Evolutionary conservation across 169 alveolate species (phyloP), one percentile per base, ranked within the genome.

Genomic region (Neospora caninum): DNA sequence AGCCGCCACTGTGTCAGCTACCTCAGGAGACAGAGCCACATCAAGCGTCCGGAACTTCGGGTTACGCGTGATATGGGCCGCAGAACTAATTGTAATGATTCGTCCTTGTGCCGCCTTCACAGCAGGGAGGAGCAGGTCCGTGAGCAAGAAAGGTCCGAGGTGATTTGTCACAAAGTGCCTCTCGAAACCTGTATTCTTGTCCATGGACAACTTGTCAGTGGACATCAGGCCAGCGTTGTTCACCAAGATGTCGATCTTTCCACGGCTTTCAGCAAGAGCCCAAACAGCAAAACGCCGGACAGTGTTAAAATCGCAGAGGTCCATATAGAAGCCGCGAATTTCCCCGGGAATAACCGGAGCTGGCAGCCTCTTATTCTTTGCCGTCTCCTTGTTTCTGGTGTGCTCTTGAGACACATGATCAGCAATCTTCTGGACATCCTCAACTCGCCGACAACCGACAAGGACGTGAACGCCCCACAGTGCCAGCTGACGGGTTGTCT

Each of bases 171-270:
- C 42, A n/a, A 73, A 73, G n/a, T 73, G 84, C 43, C 42, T 18
- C 43, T 73, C 84, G n/a, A 73, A 73, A 31, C 84, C 84, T 73
- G 84, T 73, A 34, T 36, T 73, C 84, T 31, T 34, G 43, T 73
- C 84, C 42, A 73, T 36, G 49, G 84, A 20, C 39, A 73, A 36
- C 39, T 36, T 31, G 39, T 73, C 84, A 9, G 84, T 73, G 9
- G 84, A 73, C 45, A 73, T 36, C 45, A 73, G 39, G 49, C 84
- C 84, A n/a, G 84, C 84, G n/a, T 73, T 73, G 84, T 73, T 73
- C 42, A 73, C 42, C 45, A 73, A n/a, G 43, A 73, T 34, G 84
- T 73, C 84, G 43, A 73, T 73, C n/a, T 73, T 73, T 13, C 84
- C 84, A 13, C 84, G 49, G n/a, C 84, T 73, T n/a, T 73, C 84